A percentile compares a stretch with the other conserved stretches of the same genome.
Evolutionary conservation across 2,329 filamentous ascomycete genomes (phyloP).

Genomic region (Cryphonectria japonica): DNA sequence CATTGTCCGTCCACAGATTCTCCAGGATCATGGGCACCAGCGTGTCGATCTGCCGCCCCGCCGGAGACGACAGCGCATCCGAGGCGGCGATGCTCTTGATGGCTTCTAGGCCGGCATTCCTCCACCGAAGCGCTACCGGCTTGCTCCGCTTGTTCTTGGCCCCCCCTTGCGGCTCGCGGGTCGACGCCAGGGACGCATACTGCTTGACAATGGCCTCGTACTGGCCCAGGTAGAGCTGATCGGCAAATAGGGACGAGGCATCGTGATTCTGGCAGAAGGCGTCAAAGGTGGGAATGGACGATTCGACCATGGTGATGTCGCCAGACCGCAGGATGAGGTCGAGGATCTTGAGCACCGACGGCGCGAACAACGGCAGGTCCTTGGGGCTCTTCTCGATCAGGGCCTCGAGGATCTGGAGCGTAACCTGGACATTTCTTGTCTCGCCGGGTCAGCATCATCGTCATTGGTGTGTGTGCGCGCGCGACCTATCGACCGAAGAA

Average conservation of each 20-base stretch:
- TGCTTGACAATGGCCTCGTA: slow-evolving; percentile 81
- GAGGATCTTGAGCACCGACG: slow-evolving; percentile 82
- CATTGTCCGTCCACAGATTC: slow-evolving; percentile 78
- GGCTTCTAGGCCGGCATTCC: slow-evolving; percentile 73
- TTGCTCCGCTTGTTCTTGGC: slow-evolving; percentile 63
- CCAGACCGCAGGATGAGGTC: slow-evolving; percentile 80
- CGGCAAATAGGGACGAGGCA: slow-evolving; percentile 79
- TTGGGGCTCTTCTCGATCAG: slow-evolving; percentile 92
- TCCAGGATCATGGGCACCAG: slow-evolving; percentile 85
- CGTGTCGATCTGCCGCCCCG: slow-evolving; percentile 74
- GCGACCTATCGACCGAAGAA: not conserved
- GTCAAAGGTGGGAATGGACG: slow-evolving; percentile 83
- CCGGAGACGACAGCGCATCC: slow-evolving; percentile 75
- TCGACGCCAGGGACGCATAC: slow-evolving; percentile 81
- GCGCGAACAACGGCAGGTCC: slow-evolving; percentile 86
- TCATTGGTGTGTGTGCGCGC: no score
- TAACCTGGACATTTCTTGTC: slow-evolving; percentile 86
- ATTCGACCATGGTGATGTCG: slow-evolving; percentile 92
- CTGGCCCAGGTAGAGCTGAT: slow-evolving; percentile 79
- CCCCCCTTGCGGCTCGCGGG: slow-evolving; percentile 50
- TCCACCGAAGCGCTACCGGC: slow-evolving; percentile 79
- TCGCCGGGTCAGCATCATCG: slow-evolving; percentile 13
- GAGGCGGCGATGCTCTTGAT: slow-evolving; percentile 81
- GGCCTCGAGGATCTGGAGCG: slow-evolving; percentile 86
- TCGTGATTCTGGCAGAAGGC: slow-evolving; percentile 90